Evolutionary conservation across 1,284 basidiomycete species (phyloP), one percentile per base, ranked within the genome.

Genomic region (Cystobasidiaceae sp.): DNA sequence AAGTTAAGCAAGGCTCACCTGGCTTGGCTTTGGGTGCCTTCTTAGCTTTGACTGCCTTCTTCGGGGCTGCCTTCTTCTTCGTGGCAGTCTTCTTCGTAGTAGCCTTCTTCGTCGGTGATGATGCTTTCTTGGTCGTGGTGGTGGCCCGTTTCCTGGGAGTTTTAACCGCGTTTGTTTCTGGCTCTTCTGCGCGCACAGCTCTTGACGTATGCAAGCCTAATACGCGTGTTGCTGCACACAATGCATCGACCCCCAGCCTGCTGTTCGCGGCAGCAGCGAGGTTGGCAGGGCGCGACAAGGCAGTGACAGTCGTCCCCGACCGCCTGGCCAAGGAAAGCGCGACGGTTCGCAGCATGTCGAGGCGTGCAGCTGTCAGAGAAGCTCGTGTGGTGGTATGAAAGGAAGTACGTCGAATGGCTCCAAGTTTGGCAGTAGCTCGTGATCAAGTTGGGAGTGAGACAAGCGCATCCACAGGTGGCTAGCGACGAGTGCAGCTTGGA

Each of bases 11-110:
- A 8, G 25, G 43, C 43, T 15, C 25, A 50, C 49, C 64, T 23
- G 52, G 51, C 51, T 46, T 43, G 13, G 48, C 28, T n/a, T n/a
- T n/a, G n/a, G n/a, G n/a, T 39, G 50, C 25, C 7, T n/a, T 17
- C 28, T 48, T 56, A 17, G 44, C 32, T 30, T 25, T 28, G 28
- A 28, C 57, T n/a, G 59, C 19, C 28, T 44, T 56, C 46, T 63
- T 56, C n/a, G 49, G 25, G n/a, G n/a, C n/a, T n/a, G n/a, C n/a
- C n/a, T n/a, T n/a, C n/a, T n/a, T n/a, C 15, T 23, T 41, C 51
- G 28, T 51, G 51, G 54, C 62, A 5, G 23, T 21, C 39, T 64
- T 49, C 49, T 21, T 62, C 28, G 3, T 28, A 15, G 56, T 28
- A 17, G 56, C 43, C 37, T 54, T 56, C 17, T n/a, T 19, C 9